Evolutionary conservation across 352 stramenopile species (phyloP), one percentile per base, ranked within the genome.

Genomic region (Phytophthora cactorum): DNA sequence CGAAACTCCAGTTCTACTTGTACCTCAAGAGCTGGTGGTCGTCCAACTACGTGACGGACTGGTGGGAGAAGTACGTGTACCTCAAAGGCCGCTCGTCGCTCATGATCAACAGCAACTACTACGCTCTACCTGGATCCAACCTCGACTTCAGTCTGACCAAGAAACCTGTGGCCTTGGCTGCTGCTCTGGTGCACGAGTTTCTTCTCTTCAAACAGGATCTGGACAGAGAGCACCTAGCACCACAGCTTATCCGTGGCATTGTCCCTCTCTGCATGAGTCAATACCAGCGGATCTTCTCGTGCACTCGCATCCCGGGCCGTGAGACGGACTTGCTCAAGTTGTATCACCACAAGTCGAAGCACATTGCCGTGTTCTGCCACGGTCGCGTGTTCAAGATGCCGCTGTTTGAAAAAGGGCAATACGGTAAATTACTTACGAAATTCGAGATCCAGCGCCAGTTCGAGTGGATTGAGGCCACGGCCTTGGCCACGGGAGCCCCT

Each of bases 81-180:
- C 73, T 96, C 28, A 92, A 92, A 57, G 87, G 88, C 64, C 88
- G 91, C 59, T 92, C 81, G 49, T 94, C 90, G 28, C 78, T 97
- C 63, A 92, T 93, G 79, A 96, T 97, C 72, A 97, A 97, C 76
- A 95, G 83, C 74, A 97, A 97, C 73, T 97, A 97, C 79, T 97
- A 97, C 61, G 89, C 86, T 6, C 78, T 97, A 22, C 87, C 83
- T 7, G 74, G 77, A 22, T 52, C 77, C 17, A 91, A 92, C 57
- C 53, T 92, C 4, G 60, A 90, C 25, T 90, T 88, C 55, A 76
- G 78, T 53, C 74, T 82, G 0, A 86, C 88, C 5, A 78, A 75
- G 17, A 90, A 92, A 50, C 87, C 81, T 12, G 46, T 78, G 5
- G 85, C 90, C 1, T 65, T 91, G 51, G 84, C 90, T 2, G 90